Percentiles rank a stretch among this genome's conserved stretches.
Conservation (phyloP, 805 yeast genomes). For the Hanseniaspora nectarophila region DNA sequence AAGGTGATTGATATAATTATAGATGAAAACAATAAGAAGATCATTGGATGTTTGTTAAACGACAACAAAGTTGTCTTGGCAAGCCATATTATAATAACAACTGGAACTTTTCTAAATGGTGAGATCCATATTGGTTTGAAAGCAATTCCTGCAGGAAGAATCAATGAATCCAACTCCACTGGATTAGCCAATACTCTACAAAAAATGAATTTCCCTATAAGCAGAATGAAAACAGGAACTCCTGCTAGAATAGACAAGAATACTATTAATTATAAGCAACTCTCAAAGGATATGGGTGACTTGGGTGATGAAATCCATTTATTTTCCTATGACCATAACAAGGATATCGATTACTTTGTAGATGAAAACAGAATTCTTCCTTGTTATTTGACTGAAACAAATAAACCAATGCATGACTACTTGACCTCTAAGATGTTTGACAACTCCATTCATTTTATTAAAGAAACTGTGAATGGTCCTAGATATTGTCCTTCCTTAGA, state of each 20-base stretch:
- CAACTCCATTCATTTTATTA: constrained; percentile 66
- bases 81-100: constrained; percentile 69
- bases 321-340: constrained; percentile 54
- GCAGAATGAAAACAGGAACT: constrained; percentile 91
- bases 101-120: constrained; percentile 91
- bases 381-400: constrained; percentile 74
- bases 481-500: constrained; percentile 96
- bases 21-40: constrained; percentile 29
- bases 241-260: constrained; percentile 76
- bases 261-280: constrained; percentile 54
- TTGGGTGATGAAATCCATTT: constrained; percentile 66
- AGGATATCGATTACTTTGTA: constrained; percentile 61
- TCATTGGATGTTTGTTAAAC: constrained; percentile 62
- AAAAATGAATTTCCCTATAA: constrained; percentile 69
- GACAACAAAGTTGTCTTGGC: constrained; percentile 37
- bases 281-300: constrained; percentile 64
- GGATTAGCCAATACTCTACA: constrained; percentile 72
- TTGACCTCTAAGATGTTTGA: constrained; percentile 53
- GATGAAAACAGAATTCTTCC: constrained; percentile 46
- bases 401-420: constrained; percentile 57
- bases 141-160: constrained; percentile 78
- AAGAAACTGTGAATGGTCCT: constrained; percentile 93
- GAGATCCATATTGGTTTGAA: constrained; percentile 85
- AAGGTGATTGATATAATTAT: constrained; percentile 77
- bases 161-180: constrained; percentile 83